Conservation (phyloP, 2,329 filamentous ascomycete genomes). For the Arthrobotrys sinensis region DNA sequence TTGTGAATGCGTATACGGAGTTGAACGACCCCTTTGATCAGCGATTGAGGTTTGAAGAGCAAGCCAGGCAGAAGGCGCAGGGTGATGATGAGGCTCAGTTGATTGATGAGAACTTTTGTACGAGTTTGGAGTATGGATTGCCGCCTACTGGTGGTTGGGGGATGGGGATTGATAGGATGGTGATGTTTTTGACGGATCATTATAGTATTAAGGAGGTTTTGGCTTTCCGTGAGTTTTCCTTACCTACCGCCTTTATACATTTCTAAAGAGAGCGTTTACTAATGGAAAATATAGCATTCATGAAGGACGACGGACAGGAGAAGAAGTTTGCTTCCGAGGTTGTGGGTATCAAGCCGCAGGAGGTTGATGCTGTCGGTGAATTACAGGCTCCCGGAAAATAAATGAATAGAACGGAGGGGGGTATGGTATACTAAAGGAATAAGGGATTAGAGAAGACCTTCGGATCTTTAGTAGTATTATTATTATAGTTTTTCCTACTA, state of each 20-base stretch:
- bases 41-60: slow-evolving; percentile 91
- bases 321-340: slow-evolving; percentile 70
- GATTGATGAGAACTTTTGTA: slow-evolving; percentile 95
- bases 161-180: slow-evolving; percentile 92
- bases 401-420: neutral
- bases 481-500: no score
- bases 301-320: slow-evolving; percentile 83
- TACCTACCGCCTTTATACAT: neutral
- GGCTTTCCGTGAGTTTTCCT: slow-evolving; percentile 76
- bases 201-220: slow-evolving; percentile 97
- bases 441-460: no score
- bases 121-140: slow-evolving; percentile 88
- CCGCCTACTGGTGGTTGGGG: slow-evolving; percentile 97
- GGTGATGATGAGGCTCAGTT: slow-evolving; percentile 97
- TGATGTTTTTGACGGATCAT: slow-evolving; percentile 96
- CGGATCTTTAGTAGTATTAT: no score
- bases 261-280: slow-evolving; percentile 2
- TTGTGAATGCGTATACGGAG: slow-evolving; percentile 97
- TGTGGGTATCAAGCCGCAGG: slow-evolving; percentile 63
- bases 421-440: no score
- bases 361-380: slow-evolving; percentile 44
- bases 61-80: slow-evolving; percentile 93
- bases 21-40: slow-evolving; percentile 98
- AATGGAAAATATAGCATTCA: slow-evolving; percentile 74
- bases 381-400: slow-evolving; percentile 52